These are phyloP conservation scores for Poterioochromonas sp. DNA, from an alignment of 352 stramenopile genomes.

Conservation along the genomic window DNA sequence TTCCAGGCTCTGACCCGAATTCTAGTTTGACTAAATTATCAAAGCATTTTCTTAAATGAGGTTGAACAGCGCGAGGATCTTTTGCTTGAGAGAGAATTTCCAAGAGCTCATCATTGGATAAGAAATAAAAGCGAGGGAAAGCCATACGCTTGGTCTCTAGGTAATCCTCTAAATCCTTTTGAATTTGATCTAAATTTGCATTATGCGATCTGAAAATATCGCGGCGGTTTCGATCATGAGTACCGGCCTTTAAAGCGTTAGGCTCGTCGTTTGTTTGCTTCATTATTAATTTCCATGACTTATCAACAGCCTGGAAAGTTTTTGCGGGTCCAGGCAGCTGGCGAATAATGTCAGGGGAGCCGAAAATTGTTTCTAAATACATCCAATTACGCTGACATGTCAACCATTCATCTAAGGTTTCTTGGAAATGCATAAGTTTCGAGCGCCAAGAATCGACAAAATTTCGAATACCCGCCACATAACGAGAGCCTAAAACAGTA, in stretches of 20 bases:
- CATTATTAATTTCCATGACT: conserved; percentile 81
- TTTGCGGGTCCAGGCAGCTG: conserved; percentile 76
- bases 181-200: conserved; percentile 53
- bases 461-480: conserved; percentile 73
- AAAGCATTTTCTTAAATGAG: conserved; percentile 81
- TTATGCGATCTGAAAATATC: conserved; percentile 52
- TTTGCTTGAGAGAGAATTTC: conserved; percentile 87
- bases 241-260: conserved; percentile 66
- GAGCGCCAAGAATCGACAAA: conserved; percentile 74
- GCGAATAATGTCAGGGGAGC: conserved; percentile 72
- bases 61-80: conserved; percentile 82
- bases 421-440: conserved; percentile 44
- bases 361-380: conserved; percentile 87
- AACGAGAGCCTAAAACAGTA: conserved; percentile 77
- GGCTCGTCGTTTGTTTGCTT: conserved; percentile 67
- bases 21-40: conserved; percentile 58
- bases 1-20: conserved; percentile 47
- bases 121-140: conserved; percentile 81
- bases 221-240: conserved; percentile 31
- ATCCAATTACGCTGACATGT: conserved; percentile 82
- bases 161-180: conserved; percentile 58
- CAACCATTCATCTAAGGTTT: conserved; percentile 85
- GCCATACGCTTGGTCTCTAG: conserved; percentile 54
- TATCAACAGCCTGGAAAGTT: conserved; percentile 75
- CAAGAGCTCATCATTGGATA: conserved; percentile 73